Percentiles rank a stretch among this genome's conserved stretches.
Conservation (phyloP, 805 yeast genomes). For the Suhomyces sp. region DNA sequence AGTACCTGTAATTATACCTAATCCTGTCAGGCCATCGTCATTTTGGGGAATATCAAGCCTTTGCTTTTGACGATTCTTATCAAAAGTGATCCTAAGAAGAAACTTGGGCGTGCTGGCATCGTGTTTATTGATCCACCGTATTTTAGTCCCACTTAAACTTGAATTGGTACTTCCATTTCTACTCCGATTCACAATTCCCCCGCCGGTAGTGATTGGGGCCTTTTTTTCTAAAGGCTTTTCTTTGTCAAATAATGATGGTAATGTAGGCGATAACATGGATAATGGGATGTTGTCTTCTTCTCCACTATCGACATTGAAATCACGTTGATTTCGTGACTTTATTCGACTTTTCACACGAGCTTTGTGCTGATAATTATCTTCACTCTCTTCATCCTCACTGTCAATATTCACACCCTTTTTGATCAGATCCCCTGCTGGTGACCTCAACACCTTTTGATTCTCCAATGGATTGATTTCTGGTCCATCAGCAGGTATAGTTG, state of each 20-base stretch:
- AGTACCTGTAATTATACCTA: slow-evolving; percentile 9
- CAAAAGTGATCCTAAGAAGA: slow-evolving; percentile 23
- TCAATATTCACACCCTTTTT: background rate
- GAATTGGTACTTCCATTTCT: background rate
- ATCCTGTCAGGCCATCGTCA: slow-evolving; percentile 8
- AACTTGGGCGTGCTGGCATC: slow-evolving; percentile 25
- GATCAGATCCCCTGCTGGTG: background rate
- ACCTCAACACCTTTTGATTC: background rate
- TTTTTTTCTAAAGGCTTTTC: background rate
- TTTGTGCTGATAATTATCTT: background rate
- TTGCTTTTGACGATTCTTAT: slow-evolving; percentile 15
- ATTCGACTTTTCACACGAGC: background rate
- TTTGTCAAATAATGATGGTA: slow-evolving; percentile 25
- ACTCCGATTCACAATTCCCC: background rate
- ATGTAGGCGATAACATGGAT: slow-evolving; percentile 32
- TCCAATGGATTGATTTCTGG: background rate
- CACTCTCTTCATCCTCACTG: slow-evolving; percentile 2
- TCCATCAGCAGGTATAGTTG: slow-evolving; percentile 29
- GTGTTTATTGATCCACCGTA: slow-evolving; percentile 28
- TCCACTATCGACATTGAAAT: slow-evolving; percentile 1
- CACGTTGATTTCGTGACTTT: background rate
- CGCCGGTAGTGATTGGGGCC: background rate
- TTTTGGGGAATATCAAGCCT: slow-evolving; percentile 3
- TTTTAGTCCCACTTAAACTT: background rate
- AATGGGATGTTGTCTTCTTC: slow-evolving; percentile 29